Evolutionary conservation across 108 stramenopile genomes (phyloP).

Genomic region (Pseudonitzschia delicatissima): DNA sequence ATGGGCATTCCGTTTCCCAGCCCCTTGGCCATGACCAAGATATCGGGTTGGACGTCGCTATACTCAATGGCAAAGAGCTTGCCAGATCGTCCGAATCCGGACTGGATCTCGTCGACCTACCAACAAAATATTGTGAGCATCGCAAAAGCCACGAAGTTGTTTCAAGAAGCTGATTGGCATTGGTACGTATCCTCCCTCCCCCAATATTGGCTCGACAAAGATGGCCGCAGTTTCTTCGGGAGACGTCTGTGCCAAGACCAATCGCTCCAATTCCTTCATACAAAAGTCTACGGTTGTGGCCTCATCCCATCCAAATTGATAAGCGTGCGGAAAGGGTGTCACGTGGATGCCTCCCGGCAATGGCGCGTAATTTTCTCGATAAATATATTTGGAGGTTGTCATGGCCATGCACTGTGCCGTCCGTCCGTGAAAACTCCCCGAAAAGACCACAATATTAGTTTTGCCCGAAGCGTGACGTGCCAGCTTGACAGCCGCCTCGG

Average conservation of each 20-base stretch:
- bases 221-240: slow-evolving; percentile 6
- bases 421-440: slow-evolving; percentile 69
- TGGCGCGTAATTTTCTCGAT: slow-evolving; percentile 17
- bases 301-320: not conserved
- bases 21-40: slow-evolving; percentile 73
- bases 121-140: slow-evolving; percentile 1
- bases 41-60: slow-evolving; percentile 49
- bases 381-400: slow-evolving; percentile 33
- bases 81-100: not conserved
- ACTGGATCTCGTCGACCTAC: slow-evolving; percentile 8
- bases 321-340: slow-evolving; percentile 10
- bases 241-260: slow-evolving; percentile 6
- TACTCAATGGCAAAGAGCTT: slow-evolving; percentile 5
- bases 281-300: not conserved
- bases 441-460: slow-evolving; percentile 56
- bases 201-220: not conserved
- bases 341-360: slow-evolving; percentile 14
- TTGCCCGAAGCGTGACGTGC: slow-evolving; percentile 66
- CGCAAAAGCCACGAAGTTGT: slow-evolving; percentile 2
- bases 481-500: slow-evolving; percentile 68
- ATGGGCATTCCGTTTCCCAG: slow-evolving; percentile 69
- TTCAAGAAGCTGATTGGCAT: not conserved
- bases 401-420: slow-evolving; percentile 70
- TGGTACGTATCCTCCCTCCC: slow-evolving; percentile 11
- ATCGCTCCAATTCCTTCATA: slow-evolving; percentile 4